phyloP scores from a whole-genome alignment of 2,329 filamentous ascomycete species.

The Calonectria pseudoturangicola region DNA sequence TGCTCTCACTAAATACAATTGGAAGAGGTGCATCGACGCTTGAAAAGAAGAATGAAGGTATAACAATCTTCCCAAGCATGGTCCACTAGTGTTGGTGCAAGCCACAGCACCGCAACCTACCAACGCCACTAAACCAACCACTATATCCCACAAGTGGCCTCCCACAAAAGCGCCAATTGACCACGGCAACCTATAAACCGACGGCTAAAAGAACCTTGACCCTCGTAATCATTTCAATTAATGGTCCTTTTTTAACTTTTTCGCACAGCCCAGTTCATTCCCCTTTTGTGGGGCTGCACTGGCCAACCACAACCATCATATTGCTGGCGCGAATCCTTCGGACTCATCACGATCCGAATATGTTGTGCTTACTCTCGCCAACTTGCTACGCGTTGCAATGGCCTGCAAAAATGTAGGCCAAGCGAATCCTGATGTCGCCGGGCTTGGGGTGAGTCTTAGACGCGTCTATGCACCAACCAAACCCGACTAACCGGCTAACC shows the following conservation, averaged over 20 bases:
- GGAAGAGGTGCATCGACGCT: no score
- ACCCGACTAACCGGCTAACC: background rate
- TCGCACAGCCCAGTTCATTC: slow-evolving; percentile 3
- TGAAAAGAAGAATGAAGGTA: no score
- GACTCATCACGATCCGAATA: background rate
- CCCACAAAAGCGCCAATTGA: background rate
- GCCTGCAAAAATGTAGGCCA: slow-evolving; percentile 20
- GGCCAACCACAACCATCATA: background rate
- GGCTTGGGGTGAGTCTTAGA: background rate
- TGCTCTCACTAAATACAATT: no score
- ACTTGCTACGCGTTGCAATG: slow-evolving; percentile 3
- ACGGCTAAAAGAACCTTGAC: no score
- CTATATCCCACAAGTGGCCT: background rate
- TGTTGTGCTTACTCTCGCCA: background rate
- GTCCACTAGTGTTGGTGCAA: no score
- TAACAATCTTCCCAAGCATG: no score
- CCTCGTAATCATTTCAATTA: background rate
- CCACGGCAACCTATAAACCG: no score
- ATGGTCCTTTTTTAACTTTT: slow-evolving; percentile 8
- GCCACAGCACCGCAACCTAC: no score
- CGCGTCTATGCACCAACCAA: no score
- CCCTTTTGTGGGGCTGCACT: slow-evolving; percentile 18
- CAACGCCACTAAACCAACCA: background rate
- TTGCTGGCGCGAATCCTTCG: background rate
- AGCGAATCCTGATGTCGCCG: slow-evolving; percentile 17